These are phyloP conservation scores for Daedalea quercina DNA, from an alignment of 768 basidiomycete genomes.

Conservation along the genomic window DNA sequence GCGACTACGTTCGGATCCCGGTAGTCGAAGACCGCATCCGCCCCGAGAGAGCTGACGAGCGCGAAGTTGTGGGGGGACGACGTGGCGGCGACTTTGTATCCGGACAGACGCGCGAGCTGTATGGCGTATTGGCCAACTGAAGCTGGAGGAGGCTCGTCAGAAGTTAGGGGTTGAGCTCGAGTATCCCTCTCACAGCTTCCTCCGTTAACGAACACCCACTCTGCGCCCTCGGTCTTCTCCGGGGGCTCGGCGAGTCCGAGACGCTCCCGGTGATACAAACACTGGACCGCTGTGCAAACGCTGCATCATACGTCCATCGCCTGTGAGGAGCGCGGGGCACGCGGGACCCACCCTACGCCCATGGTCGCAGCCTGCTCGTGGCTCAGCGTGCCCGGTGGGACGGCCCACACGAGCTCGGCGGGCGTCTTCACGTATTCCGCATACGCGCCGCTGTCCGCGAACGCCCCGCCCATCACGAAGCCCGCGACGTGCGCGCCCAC, in stretches of 20 bases:
- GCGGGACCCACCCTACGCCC: slow-evolving; percentile 8
- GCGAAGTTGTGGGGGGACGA: slow-evolving; percentile 28
- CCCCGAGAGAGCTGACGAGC: slow-evolving; percentile 30
- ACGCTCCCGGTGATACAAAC: slow-evolving; percentile 10
- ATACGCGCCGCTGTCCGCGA: slow-evolving; percentile 18
- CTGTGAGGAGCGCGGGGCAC: not conserved
- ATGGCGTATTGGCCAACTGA: slow-evolving; percentile 26
- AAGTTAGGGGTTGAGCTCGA: not conserved
- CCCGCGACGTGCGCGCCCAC: slow-evolving; percentile 22
- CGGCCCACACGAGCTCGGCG: slow-evolving; percentile 17
- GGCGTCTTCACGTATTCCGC: slow-evolving; percentile 21
- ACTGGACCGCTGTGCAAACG: slow-evolving; percentile 10
- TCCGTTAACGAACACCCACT: slow-evolving; percentile 9
- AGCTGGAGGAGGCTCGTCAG: slow-evolving; percentile 18
- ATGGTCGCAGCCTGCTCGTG: slow-evolving; percentile 16
- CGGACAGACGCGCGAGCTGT: slow-evolving; percentile 23
- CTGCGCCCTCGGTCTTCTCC: slow-evolving; percentile 1
- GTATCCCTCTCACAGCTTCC: slow-evolving; percentile 14
- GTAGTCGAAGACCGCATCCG: slow-evolving; percentile 26
- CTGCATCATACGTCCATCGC: not conserved
- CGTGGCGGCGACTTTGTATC: slow-evolving; percentile 25
- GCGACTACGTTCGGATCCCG: slow-evolving; percentile 13
- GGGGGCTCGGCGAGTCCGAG: slow-evolving; percentile 11
- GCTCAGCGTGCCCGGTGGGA: slow-evolving; percentile 10
- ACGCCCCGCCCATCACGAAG: slow-evolving; percentile 18